Base-by-base conservation (phyloP, 108 stramenopile species). In the Cyclotella kingstonii region DNA sequence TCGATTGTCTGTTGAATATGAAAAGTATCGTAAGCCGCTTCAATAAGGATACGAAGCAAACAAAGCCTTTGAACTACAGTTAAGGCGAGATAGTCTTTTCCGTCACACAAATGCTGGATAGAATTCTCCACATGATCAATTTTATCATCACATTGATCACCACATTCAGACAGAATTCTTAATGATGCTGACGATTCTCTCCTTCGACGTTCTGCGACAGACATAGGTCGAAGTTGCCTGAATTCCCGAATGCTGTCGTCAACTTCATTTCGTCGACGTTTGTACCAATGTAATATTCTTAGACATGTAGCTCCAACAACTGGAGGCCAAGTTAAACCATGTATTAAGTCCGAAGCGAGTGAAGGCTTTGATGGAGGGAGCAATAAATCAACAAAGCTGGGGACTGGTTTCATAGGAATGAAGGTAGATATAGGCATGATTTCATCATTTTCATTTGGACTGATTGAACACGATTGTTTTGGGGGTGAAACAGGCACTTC, bases 1-100 rank as follows among this genome's bases (percentile, higher is more conserved):
- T 82, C 82, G 11, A 93, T 85, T n/a, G 76, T 81, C 40, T 78
- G 79, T 47, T 85, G 73, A 3, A 90, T 64, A 52, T 72, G 78
- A 23, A 54, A 56, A 18, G 91, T 80, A 52, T 93, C 91, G 41
- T 93, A 93, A 21, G 88, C 86, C 35, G 88, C 83, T 48, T 93
- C 91, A 47, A 93, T 83, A 29, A 93, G 58, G 14, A 89, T 58
- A 28, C 86, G 75, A 10, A 93, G 75, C 0, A 93, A 68, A 40
- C 81, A 82, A 34, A 93, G 67, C 38, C 86, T 71, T 38, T 90
- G 80, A 1, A 72, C 45, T 34, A 83, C 53, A 17, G 70, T 73
- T 43, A 93, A 62, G 7, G 79, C 70, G 25, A 88, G 60, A 50
- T 93, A 93, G 29, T 73, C 45, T 10, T 76, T 78, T 5, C 91